A percentile compares a stretch with the other conserved stretches of the same genome.
These are phyloP conservation scores for Vaccinium darrowii DNA, from an alignment of 148 eudicot genomes.

Conservation along the genomic window DNA sequence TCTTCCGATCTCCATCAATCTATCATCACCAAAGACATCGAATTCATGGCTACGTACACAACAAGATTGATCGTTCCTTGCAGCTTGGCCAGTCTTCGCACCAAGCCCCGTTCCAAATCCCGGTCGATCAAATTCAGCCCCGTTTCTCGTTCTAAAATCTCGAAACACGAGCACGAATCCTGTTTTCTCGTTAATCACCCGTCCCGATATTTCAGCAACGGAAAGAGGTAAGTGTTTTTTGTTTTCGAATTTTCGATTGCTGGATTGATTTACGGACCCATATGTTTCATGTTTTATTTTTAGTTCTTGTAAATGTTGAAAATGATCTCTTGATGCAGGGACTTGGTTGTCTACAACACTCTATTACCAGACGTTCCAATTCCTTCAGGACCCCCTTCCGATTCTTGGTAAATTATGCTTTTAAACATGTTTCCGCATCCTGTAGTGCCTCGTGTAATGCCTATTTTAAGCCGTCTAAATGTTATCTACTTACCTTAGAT, in stretches of 20 bases:
- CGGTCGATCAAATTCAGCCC: background rate
- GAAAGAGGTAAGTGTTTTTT: background rate
- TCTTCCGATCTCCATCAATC: background rate
- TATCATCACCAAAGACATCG: background rate
- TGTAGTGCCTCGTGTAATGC: too few species aligned
- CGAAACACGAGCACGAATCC: background rate
- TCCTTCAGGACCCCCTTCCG: constrained; percentile 12
- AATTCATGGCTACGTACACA: background rate
- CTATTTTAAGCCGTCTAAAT: too few species aligned
- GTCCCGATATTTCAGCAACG: background rate
- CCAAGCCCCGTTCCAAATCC: background rate
- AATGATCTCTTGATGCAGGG: constrained; percentile 14
- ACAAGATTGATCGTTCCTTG: constrained; percentile 1
- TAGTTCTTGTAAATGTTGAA: background rate
- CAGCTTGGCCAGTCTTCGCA: background rate
- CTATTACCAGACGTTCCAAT: constrained; percentile 7
- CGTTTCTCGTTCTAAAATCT: background rate
- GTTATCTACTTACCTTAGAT: too few species aligned
- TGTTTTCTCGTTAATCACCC: background rate
- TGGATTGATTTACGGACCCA: background rate
- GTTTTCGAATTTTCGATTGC: background rate
- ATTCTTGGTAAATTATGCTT: background rate
- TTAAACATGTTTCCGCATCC: background rate
- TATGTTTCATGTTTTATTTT: background rate
- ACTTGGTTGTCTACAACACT: background rate